phyloP scores from a whole-genome alignment of 2,329 filamentous ascomycete genomes.

The Nemania sp. region DNA sequence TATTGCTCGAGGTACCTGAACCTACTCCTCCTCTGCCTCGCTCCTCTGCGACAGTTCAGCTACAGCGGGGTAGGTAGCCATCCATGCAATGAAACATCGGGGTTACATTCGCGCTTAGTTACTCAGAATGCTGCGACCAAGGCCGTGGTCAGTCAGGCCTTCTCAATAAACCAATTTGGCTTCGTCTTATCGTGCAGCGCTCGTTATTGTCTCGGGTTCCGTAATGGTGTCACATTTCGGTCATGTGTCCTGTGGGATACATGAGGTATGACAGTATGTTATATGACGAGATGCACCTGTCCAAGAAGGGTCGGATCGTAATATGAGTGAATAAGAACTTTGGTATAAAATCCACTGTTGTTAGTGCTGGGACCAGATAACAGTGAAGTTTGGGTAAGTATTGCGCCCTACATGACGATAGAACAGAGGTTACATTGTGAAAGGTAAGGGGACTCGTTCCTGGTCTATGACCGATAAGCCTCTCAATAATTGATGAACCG shows the following conservation, averaged over 20 bases:
- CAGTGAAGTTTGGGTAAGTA: background rate
- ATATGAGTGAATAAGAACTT: slow-evolving; percentile 6
- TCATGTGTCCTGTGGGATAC: slow-evolving; percentile 22
- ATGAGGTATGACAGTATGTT: slow-evolving; percentile 18
- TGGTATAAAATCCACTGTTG: background rate
- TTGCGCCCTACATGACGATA: slow-evolving; percentile 3
- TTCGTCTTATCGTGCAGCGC: slow-evolving; percentile 8
- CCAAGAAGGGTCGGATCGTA: slow-evolving; percentile 9
- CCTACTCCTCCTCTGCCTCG: background rate
- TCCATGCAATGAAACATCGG: slow-evolving; percentile 22
- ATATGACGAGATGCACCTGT: slow-evolving; percentile 15
- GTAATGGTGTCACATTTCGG: slow-evolving; percentile 17
- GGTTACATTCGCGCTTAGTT: slow-evolving; percentile 26
- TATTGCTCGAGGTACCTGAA: background rate
- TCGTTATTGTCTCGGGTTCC: slow-evolving; percentile 18
- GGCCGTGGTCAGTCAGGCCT: slow-evolving; percentile 15
- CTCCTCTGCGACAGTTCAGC: slow-evolving; percentile 20
- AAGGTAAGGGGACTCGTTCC: background rate
- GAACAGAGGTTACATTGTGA: background rate
- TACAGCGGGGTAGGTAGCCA: slow-evolving; percentile 6
- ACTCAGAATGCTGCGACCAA: slow-evolving; percentile 15
- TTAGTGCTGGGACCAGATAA: slow-evolving; percentile 1
- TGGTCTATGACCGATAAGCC: background rate
- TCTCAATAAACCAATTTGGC: slow-evolving; percentile 1
- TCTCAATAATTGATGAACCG: background rate